A percentile compares a stretch with the other conserved stretches of the same genome.
These are phyloP conservation scores for Sphaerobolus stellatus DNA, from an alignment of 1,284 basidiomycete species.

Conservation along the genomic window DNA sequence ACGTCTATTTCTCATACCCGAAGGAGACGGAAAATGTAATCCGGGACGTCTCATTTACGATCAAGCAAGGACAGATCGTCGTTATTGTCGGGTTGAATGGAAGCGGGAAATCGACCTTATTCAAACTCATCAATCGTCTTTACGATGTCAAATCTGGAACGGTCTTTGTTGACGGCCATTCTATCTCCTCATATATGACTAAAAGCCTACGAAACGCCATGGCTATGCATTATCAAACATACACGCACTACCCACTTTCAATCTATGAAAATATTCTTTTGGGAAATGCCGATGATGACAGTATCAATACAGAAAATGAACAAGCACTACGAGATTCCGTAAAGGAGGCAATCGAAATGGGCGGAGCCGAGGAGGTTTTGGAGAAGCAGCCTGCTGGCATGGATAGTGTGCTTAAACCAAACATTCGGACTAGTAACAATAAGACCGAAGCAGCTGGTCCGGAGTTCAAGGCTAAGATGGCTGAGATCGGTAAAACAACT, in stretches of 20 bases:
- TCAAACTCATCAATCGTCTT: slow-evolving; percentile 45
- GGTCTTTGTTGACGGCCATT: slow-evolving; percentile 40
- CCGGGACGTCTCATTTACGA: slow-evolving; percentile 39
- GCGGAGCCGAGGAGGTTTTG: slow-evolving; percentile 37
- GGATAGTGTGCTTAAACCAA: slow-evolving; percentile 37
- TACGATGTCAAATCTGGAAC: slow-evolving; percentile 42
- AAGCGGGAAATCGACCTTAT: slow-evolving; percentile 44
- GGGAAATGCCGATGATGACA: slow-evolving; percentile 25
- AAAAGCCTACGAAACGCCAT: slow-evolving; percentile 38
- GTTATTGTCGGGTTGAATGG: slow-evolving; percentile 49
- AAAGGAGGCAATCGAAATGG: slow-evolving; percentile 35
- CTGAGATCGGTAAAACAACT: slow-evolving; percentile 22
- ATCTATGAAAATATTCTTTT: slow-evolving; percentile 48
- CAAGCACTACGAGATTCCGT: slow-evolving; percentile 25
- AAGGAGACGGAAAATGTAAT: slow-evolving; percentile 40
- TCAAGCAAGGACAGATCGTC: slow-evolving; percentile 46
- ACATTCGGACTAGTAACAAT: slow-evolving; percentile 22
- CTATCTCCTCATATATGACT: slow-evolving; percentile 35
- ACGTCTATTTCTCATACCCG: slow-evolving; percentile 50
- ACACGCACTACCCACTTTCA: slow-evolving; percentile 42
- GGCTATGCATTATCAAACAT: slow-evolving; percentile 45
- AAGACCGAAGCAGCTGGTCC: slow-evolving; percentile 30
- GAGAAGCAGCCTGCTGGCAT: slow-evolving; percentile 21
- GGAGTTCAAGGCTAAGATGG: slow-evolving; percentile 21
- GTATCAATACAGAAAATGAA: slow-evolving; percentile 20